A percentile compares a stretch with the other conserved stretches of the same genome.
phyloP scores from a whole-genome alignment of 2,329 filamentous ascomycete genomes.

The Arthroderma sp. region DNA sequence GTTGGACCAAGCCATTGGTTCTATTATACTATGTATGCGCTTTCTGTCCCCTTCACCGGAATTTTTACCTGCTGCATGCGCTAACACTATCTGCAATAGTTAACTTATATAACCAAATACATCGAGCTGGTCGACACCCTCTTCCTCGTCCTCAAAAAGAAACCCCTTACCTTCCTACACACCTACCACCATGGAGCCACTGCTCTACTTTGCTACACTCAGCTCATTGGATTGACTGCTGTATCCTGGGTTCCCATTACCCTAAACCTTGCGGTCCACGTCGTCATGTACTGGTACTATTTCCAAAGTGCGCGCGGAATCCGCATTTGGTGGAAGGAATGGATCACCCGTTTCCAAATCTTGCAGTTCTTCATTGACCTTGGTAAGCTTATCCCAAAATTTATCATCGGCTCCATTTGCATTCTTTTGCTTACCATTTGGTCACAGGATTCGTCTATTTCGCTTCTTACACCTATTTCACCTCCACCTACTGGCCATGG shows the following conservation, averaged over 20 bases:
- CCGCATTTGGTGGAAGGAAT: constrained; percentile 95
- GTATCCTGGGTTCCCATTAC: constrained; percentile 85
- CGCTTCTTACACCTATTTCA: constrained; percentile 87
- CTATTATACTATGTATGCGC: constrained; percentile 70
- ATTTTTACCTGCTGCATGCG: neutral
- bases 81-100: constrained; percentile 41
- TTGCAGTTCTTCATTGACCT: constrained; percentile 88
- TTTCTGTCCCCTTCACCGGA: neutral
- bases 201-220: constrained; percentile 84
- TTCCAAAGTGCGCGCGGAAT: constrained; percentile 88
- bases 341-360: constrained; percentile 90
- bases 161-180: constrained; percentile 90
- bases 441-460: constrained; percentile 80
- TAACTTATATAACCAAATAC: constrained; percentile 93
- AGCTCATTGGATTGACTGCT: constrained; percentile 72
- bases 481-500: constrained; percentile 66
- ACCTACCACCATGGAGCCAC: constrained; percentile 93
- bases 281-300: constrained; percentile 99
- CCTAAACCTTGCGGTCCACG: constrained; percentile 77
- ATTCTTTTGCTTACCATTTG: constrained; percentile 1
- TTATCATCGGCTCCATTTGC: neutral
- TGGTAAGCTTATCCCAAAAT: constrained; percentile 40
- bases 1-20: constrained; percentile 79
- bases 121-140: constrained; percentile 81
- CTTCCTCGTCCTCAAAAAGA: constrained; percentile 94